phyloP scores from a whole-genome alignment of 768 basidiomycete species.

The Pleurotus giganteus region DNA sequence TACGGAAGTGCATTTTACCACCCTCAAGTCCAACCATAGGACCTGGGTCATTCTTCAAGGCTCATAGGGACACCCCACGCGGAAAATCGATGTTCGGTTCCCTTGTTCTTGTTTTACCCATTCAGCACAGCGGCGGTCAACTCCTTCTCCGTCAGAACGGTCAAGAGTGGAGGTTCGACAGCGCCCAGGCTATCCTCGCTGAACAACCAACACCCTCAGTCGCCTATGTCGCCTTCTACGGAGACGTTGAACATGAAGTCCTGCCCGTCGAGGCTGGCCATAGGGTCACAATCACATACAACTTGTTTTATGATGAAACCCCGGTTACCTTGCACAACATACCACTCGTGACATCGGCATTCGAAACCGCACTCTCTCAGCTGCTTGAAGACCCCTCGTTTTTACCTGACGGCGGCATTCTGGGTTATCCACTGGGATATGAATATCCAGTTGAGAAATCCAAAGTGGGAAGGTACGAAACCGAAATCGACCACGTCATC shows the following conservation, averaged over 20 bases:
- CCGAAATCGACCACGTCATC: constrained; percentile 13
- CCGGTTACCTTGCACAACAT: background rate
- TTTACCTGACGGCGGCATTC: constrained; percentile 27
- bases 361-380: constrained; percentile 19
- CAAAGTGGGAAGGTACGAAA: constrained; percentile 4
- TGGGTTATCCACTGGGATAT: constrained; percentile 34
- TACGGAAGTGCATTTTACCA: background rate
- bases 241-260: constrained; percentile 46
- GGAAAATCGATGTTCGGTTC: constrained; percentile 44
- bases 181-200: constrained; percentile 17
- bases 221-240: constrained; percentile 39
- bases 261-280: constrained; percentile 36
- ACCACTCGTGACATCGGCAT: constrained; percentile 1
- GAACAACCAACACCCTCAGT: background rate
- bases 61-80: constrained; percentile 45
- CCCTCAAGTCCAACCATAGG: constrained; percentile 16
- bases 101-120: constrained; percentile 43
- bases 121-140: constrained; percentile 34
- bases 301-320: constrained; percentile 27
- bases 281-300: constrained; percentile 45
- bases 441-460: constrained; percentile 26
- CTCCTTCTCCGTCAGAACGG: constrained; percentile 26
- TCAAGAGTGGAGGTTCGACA: constrained; percentile 33
- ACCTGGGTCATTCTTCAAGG: too few species aligned
- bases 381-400: constrained; percentile 25